Percentiles rank a stretch among this genome's conserved stretches.
Evolutionary conservation across 1,284 basidiomycete species (phyloP).

Genomic region (Cyathus pygmaeus): DNA sequence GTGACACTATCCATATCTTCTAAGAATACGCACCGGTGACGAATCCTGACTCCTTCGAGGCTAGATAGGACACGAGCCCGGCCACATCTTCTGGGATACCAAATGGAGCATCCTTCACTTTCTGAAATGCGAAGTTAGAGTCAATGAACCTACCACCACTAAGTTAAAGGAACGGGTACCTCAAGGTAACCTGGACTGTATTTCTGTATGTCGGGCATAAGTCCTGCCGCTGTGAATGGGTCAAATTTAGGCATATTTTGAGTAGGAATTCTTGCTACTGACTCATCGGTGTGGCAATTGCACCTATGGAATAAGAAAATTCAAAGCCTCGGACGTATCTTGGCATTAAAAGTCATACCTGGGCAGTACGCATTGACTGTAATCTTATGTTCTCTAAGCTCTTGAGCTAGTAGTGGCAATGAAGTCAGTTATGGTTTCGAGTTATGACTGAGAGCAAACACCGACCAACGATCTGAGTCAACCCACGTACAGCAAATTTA

Average conservation of each 20-base stretch:
- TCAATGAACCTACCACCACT: background rate
- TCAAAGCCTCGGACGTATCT: no score
- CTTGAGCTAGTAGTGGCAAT: conserved; percentile 16
- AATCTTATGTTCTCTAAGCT: conserved; percentile 28
- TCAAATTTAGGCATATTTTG: background rate
- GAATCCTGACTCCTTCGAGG: conserved; percentile 49
- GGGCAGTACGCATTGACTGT: conserved; percentile 39
- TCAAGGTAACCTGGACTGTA: background rate
- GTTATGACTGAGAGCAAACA: background rate
- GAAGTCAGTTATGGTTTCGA: background rate
- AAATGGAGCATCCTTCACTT: background rate
- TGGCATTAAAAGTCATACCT: conserved; percentile 14
- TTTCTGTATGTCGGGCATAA: background rate
- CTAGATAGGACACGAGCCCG: conserved; percentile 55
- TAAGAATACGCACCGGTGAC: no score
- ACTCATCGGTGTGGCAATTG: conserved; percentile 10
- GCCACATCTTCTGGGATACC: conserved; percentile 49
- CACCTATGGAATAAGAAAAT: conserved; percentile 7
- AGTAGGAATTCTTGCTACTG: background rate
- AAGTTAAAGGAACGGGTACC: background rate
- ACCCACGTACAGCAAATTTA: conserved; percentile 42
- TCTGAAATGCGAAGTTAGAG: background rate
- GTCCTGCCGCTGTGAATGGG: background rate
- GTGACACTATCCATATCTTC: conserved; percentile 15
- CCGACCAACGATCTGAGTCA: conserved; percentile 38